Evolutionary conservation across 352 stramenopile species (phyloP).

Genomic region (Globisporangium cederbergense): DNA sequence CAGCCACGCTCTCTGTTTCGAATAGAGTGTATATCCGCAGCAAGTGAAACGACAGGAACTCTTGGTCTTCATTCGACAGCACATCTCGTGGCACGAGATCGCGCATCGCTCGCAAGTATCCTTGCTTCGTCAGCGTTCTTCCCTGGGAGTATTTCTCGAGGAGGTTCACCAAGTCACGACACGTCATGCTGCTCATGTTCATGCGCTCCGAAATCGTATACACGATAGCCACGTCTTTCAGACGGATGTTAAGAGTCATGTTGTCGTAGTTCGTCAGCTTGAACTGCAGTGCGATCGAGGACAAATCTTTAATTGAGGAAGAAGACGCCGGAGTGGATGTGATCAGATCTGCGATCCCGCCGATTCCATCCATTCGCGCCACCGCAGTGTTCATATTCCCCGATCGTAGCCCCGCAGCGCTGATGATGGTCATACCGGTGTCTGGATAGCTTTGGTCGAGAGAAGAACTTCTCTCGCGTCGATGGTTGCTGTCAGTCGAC

Average conservation of each 20-base stretch:
- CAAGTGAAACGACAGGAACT: constrained; percentile 86
- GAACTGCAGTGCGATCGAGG: constrained; percentile 78
- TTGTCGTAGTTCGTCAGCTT: constrained; percentile 87
- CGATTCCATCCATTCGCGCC: constrained; percentile 53
- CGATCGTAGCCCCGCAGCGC: constrained; percentile 37
- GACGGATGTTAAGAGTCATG: constrained; percentile 68
- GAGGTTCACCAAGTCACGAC: constrained; percentile 59
- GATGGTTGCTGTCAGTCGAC: constrained; percentile 51
- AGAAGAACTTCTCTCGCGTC: constrained; percentile 33
- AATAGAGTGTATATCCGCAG: constrained; percentile 82
- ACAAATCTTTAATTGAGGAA: constrained; percentile 48
- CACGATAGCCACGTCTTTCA: constrained; percentile 84
- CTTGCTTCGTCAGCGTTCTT: constrained; percentile 66
- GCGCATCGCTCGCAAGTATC: constrained; percentile 76
- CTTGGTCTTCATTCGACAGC: constrained; percentile 82
- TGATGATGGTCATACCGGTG: constrained; percentile 29
- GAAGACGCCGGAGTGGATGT: constrained; percentile 45
- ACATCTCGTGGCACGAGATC: constrained; percentile 65
- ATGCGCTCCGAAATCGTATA: constrained; percentile 86
- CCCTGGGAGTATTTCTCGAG: constrained; percentile 69
- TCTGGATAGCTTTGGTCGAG: constrained; percentile 42
- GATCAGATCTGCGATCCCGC: constrained; percentile 58
- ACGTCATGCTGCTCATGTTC: constrained; percentile 68
- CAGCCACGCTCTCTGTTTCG: constrained; percentile 63
- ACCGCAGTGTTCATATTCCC: constrained; percentile 33